Evolutionary conservation across 768 basidiomycete species (phyloP).

Genomic region (Terana coerulea): DNA sequence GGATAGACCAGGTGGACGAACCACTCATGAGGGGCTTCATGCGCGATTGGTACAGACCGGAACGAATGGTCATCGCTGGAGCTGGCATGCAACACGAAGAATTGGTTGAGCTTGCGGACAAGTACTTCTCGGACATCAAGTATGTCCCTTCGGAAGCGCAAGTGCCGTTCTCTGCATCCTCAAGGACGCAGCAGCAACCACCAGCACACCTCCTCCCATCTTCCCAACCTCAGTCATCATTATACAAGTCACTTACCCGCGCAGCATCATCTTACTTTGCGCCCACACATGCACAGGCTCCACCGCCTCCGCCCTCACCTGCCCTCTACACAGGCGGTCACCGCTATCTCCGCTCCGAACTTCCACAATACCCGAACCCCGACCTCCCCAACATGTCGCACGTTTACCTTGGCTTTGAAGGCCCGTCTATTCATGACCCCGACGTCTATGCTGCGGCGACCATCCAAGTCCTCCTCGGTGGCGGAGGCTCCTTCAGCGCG

Average conservation of each 20-base stretch:
- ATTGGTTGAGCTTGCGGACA: constrained; percentile 81
- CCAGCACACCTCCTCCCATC: constrained; percentile 57
- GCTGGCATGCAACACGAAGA: constrained; percentile 89
- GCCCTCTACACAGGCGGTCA: constrained; percentile 85
- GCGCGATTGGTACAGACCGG: constrained; percentile 85
- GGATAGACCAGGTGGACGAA: constrained; percentile 64
- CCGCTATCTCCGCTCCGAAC: constrained; percentile 53
- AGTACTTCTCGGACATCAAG: constrained; percentile 72
- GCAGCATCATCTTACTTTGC: constrained; percentile 75
- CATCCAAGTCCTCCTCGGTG: constrained; percentile 92
- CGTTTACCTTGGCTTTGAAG: constrained; percentile 90
- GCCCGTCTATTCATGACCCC: constrained; percentile 83
- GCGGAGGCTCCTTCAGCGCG: constrained; percentile 95
- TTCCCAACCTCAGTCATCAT: constrained; percentile 38
- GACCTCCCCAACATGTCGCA: constrained; percentile 87
- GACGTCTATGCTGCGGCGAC: constrained; percentile 93
- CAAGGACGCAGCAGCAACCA: constrained; percentile 24
- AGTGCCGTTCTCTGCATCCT: constrained; percentile 20
- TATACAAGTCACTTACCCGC: constrained; percentile 67
- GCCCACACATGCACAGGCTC: constrained; percentile 34
- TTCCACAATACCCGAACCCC: constrained; percentile 76
- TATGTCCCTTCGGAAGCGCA: constrained; percentile 21
- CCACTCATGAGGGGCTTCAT: constrained; percentile 59
- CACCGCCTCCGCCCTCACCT: constrained; percentile 18
- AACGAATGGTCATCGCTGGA: constrained; percentile 93